These are phyloP conservation scores for Neospermospora avenae DNA, from an alignment of 2,329 filamentous ascomycete genomes.

Conservation along the genomic window DNA sequence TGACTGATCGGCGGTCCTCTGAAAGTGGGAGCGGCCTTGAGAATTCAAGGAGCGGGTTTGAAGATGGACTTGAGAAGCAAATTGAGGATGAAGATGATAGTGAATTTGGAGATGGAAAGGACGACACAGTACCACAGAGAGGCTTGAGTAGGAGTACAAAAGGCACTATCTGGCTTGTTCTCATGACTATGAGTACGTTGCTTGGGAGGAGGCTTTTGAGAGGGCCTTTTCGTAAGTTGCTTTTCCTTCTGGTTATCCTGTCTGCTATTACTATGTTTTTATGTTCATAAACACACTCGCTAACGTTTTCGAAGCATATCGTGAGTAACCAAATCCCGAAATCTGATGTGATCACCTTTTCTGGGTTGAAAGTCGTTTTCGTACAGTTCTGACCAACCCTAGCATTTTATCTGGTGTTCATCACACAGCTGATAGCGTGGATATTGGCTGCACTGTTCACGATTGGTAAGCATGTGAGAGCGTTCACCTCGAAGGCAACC, in stretches of 20 bases:
- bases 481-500: constrained; percentile 13
- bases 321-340: constrained; percentile 14
- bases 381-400: not conserved
- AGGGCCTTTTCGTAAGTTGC: constrained; percentile 28
- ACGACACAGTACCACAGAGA: not conserved
- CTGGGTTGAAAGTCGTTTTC: not conserved
- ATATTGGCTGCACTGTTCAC: constrained; percentile 17
- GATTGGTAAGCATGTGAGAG: constrained; percentile 14
- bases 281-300: constrained; percentile 1
- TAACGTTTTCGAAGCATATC: constrained; percentile 21
- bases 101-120: not conserved
- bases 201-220: constrained; percentile 27
- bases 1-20: not conserved
- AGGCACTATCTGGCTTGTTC: constrained; percentile 21
- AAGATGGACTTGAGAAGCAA: not conserved
- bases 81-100: constrained; percentile 1
- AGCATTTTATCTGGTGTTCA: constrained; percentile 30
- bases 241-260: not conserved
- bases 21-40: not conserved
- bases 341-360: not conserved
- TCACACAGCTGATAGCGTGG: constrained; percentile 29
- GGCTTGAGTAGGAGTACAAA: constrained; percentile 16
- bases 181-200: constrained; percentile 22
- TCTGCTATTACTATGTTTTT: not conserved
- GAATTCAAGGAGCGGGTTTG: not conserved